Evolutionary conservation across 306 rosid species (phyloP).

Genomic region (Glycyrrhiza uralensis): DNA sequence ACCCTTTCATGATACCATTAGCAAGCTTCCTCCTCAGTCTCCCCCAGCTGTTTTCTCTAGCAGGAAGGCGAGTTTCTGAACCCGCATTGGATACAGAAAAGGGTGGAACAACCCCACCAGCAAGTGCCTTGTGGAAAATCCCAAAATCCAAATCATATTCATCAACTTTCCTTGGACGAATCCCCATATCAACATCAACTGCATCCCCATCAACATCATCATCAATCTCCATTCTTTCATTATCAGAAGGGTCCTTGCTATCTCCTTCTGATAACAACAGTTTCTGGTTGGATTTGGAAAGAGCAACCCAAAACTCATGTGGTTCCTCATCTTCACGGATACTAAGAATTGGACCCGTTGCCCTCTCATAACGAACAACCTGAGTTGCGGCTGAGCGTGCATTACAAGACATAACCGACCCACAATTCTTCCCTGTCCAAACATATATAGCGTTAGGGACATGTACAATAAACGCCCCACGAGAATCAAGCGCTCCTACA

Average conservation of each 20-base stretch:
- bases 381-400: conserved; percentile 69
- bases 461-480: conserved; percentile 85
- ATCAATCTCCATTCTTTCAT: conserved; percentile 33
- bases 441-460: conserved; percentile 79
- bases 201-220: background rate
- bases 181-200: background rate
- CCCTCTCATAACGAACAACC: conserved; percentile 78
- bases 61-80: conserved; percentile 81
- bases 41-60: conserved; percentile 81
- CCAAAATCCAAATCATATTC: conserved; percentile 79
- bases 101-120: conserved; percentile 93
- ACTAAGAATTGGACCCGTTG: conserved; percentile 44
- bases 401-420: conserved; percentile 48
- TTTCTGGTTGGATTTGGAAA: conserved; percentile 40
- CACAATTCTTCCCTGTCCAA: conserved; percentile 70
- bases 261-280: conserved; percentile 29
- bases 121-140: conserved; percentile 74
- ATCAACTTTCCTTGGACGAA: conserved; percentile 51
- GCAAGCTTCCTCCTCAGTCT: conserved; percentile 61
- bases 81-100: conserved; percentile 54
- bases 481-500: conserved; percentile 74
- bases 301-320: conserved; percentile 68
- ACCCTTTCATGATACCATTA: conserved; percentile 53
- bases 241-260: conserved; percentile 30
- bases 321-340: conserved; percentile 78